Evolutionary conservation across 2,329 filamentous ascomycete species (phyloP), one percentile per base, ranked within the genome.

Genomic region (Cercospora brassicicola): DNA sequence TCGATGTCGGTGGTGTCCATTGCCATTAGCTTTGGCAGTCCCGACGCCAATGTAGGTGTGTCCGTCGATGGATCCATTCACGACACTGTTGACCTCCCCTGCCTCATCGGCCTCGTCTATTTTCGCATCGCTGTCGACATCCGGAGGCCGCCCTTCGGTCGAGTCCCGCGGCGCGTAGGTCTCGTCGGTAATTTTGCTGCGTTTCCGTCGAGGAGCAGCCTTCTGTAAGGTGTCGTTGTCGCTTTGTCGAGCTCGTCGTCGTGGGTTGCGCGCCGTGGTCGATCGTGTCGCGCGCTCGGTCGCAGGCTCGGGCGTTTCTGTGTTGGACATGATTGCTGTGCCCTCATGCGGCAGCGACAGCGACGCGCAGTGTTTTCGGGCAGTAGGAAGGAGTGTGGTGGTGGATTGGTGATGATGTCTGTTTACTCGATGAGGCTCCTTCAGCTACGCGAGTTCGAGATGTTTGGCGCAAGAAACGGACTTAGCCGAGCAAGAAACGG

Each of bases 151-250:
- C 7, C 62, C 62, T 48, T 73, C 71, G 20, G 66, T 69, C 9
- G 65, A 70, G 13, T 67, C 70, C 20, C 73, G 72, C 30, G 75
- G 64, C 26, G 71, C 65, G 62, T 81, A 83, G n/a, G 76, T 80
- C 31, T 81, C 79, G 45, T 81, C 79, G 64, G 78, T 79, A 64
- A 84, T 72, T 70, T 83, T 84, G 77, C 81, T 84, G 62, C 82
- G 79, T 76, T 84, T 84, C 36, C 82, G 77, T 67, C 80, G 78
- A 23, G 81, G 80, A 61, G 82, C 81, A 28, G 74, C 72, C 20
- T 74, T 73, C 62, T 78, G 77, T 15, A 78, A 72, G 59, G 79
- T 81, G 60, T 82, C 81, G 59, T 80, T 81, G 71, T 82, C 81
- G 65, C 73, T 75, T 66, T 80, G 79, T 76, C 82, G 81, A 73